Base-by-base conservation (phyloP, 2,329 filamentous ascomycete genomes). In the Myotisia sp. region DNA sequence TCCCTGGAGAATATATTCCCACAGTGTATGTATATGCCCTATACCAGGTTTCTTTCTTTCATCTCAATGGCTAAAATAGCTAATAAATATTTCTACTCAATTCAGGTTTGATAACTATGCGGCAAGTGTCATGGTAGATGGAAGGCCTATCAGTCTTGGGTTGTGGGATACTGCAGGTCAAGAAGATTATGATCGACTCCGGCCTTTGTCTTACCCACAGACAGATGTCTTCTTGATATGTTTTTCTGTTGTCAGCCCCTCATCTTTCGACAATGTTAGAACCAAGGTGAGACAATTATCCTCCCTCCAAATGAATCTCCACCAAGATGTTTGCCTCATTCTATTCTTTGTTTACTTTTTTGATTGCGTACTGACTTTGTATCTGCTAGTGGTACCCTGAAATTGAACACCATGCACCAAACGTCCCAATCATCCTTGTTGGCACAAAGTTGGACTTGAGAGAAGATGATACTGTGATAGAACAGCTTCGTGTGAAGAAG, bases 331-430 rank as follows among this genome's bases (percentile, higher is more conserved):
- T 27, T 5, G 9, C 3, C 21, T 26, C 3, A 24, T 18, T 12
- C 27, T 26, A 7, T 18, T 17, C 33, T 39, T 30, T n/a, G n/a
- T n/a, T n/a, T n/a, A n/a, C n/a, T n/a, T n/a, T n/a, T n/a, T n/a
- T n/a, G n/a, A n/a, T n/a, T n/a, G n/a, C n/a, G n/a, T n/a, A n/a
- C n/a, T n/a, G n/a, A n/a, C n/a, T n/a, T n/a, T n/a, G n/a, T n/a
- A n/a, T n/a, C n/a, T n/a, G n/a, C n/a, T n/a, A 95, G 85, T 95
- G 87, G 87, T 87, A 79, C 61, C 87, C 90, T 37, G 87, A 98
- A 60, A 95, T 95, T 54, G 84, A 92, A 51, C 87, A 95, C 52
- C 87, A 95, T 58, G 87, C 87, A 16, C 90, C 87, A 22, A 82
- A 81, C 55, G 86, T 94, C 36, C 87, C 87, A 39, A 93, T 95